Conservation (phyloP, 495 filamentous ascomycete species). For the Daldinia caldariorum region DNA sequence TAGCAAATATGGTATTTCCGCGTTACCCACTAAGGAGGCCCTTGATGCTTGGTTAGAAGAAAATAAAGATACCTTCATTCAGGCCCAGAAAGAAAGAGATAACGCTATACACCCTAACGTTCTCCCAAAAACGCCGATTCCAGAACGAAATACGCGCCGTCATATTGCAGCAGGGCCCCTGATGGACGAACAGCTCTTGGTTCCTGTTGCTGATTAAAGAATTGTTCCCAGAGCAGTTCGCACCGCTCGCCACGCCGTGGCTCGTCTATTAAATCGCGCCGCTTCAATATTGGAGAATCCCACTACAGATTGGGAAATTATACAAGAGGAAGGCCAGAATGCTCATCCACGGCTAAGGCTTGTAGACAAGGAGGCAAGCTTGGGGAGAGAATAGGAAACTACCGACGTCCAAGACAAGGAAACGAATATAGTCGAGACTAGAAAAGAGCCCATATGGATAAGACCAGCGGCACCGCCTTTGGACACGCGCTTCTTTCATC, state of each 20-base stretch:
- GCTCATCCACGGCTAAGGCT: background rate
- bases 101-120: background rate
- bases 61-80: conserved; percentile 28
- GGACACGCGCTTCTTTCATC: conserved; percentile 36
- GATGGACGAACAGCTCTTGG: background rate
- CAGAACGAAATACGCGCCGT: background rate
- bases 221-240: conserved; percentile 7
- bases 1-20: conserved; percentile 27
- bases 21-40: conserved; percentile 17
- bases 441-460: background rate
- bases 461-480: conserved; percentile 24
- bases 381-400: background rate
- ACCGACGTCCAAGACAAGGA: background rate
- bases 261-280: background rate
- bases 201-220: background rate
- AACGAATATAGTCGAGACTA: background rate
- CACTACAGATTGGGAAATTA: background rate
- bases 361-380: background rate
- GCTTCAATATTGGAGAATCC: conserved; percentile 4
- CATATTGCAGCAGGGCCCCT: background rate
- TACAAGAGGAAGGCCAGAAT: background rate
- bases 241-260: background rate
- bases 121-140: background rate
- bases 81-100: background rate
- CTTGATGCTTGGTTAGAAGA: conserved; percentile 26